Conservation (phyloP, 164 flowering plant genomes). For the Nelumbo lutea region DNA sequence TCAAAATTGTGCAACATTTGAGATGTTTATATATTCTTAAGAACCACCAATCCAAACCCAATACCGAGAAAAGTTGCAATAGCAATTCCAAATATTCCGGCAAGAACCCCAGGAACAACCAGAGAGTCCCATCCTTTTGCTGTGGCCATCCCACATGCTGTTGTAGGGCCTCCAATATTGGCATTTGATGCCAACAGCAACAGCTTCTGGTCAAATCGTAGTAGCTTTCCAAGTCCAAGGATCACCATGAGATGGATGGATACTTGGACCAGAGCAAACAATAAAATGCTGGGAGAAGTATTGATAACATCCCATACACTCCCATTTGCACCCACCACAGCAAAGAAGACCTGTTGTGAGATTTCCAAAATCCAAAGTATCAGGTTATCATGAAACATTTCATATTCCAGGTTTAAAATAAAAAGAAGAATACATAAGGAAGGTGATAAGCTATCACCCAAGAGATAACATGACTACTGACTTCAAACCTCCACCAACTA, state of each 20-base stretch:
- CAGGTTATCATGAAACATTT: too few species aligned
- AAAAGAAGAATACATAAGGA: too few species aligned
- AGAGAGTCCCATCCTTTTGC: conserved; percentile 86
- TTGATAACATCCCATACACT: conserved; percentile 69
- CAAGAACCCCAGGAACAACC: conserved; percentile 80
- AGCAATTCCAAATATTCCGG: conserved; percentile 78
- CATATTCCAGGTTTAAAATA: too few species aligned
- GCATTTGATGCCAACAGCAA: conserved; percentile 90
- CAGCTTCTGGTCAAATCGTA: conserved; percentile 52
- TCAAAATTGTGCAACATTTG: too few species aligned
- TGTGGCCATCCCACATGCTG: conserved; percentile 94
- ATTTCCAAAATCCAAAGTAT: too few species aligned
- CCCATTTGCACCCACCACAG: conserved; percentile 86
- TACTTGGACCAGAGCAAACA: conserved; percentile 75
- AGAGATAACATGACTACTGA: too few species aligned
- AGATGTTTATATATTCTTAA: conserved; percentile 40
- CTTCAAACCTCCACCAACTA: too few species aligned
- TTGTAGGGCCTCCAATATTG: conserved; percentile 92
- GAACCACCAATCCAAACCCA: conserved; percentile 62
- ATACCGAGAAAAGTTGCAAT: conserved; percentile 87
- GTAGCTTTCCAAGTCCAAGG: conserved; percentile 72
- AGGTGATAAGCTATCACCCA: too few species aligned
- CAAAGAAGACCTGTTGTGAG: conserved; percentile 63
- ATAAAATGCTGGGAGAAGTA: conserved; percentile 78
- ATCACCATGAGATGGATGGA: conserved; percentile 62